Conservation (phyloP, 225 moss, liverwort and hornwort genomes). For the Neckera pumila region DNA sequence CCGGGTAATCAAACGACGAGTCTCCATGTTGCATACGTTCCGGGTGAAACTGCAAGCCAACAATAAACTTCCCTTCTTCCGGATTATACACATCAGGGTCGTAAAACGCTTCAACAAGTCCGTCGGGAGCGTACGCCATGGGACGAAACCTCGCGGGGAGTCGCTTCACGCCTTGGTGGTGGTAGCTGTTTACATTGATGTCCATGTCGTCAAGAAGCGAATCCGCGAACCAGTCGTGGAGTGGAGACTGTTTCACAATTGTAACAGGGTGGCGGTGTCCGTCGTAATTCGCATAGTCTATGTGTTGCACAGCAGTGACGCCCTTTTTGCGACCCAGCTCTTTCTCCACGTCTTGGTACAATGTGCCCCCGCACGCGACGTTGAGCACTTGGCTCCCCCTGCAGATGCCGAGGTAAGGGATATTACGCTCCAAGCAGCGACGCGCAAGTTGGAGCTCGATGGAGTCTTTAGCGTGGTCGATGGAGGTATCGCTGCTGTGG, state of each 20-base stretch:
- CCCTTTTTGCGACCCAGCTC: slow-evolving; percentile 64
- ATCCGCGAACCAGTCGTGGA: slow-evolving; percentile 69
- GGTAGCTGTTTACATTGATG: slow-evolving; percentile 84
- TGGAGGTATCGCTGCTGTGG: slow-evolving; percentile 81
- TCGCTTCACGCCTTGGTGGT: slow-evolving; percentile 95
- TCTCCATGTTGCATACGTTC: slow-evolving; percentile 92
- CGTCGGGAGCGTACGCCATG: slow-evolving; percentile 88
- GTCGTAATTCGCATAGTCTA: slow-evolving; percentile 82
- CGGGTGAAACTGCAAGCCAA: slow-evolving; percentile 94
- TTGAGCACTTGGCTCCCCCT: slow-evolving; percentile 87
- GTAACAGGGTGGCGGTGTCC: slow-evolving; percentile 89
- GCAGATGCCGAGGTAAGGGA: slow-evolving; percentile 91
- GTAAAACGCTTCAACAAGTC: slow-evolving; percentile 80
- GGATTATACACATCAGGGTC: slow-evolving; percentile 80
- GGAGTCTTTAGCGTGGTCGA: slow-evolving; percentile 91
- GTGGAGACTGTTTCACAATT: slow-evolving; percentile 51
- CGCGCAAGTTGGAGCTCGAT: slow-evolving; percentile 95
- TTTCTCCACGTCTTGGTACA: slow-evolving; percentile 92
- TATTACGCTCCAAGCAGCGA: slow-evolving; percentile 91
- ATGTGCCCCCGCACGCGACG: slow-evolving; percentile 82
- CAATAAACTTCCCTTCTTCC: slow-evolving; percentile 80
- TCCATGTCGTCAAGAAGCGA: slow-evolving; percentile 61
- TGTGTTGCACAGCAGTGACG: slow-evolving; percentile 43
- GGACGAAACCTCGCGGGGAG: slow-evolving; percentile 75
- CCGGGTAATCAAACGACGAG: slow-evolving; percentile 81